These are phyloP conservation scores for Citrullus mucosospermus DNA, from an alignment of 306 rosid genomes.

Conservation along the genomic window DNA sequence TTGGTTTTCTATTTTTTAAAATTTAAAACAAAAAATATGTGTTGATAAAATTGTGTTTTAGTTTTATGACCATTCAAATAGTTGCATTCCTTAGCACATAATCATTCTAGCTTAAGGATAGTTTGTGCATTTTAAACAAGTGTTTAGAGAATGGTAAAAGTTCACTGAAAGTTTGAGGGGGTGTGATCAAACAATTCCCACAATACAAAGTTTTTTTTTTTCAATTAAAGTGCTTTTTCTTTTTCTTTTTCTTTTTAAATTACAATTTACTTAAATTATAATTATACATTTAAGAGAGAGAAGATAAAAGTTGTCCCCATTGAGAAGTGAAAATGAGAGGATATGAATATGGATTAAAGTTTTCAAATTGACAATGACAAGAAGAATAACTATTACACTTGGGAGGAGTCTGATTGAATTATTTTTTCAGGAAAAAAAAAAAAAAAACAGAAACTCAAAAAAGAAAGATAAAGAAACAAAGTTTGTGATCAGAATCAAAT, in stretches of 20 bases:
- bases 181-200: too few species aligned
- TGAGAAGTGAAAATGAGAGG: not conserved
- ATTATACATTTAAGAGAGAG: not conserved
- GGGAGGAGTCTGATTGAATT: not conserved
- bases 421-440: too few species aligned
- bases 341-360: not conserved
- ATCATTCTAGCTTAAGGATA: too few species aligned
- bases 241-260: not conserved
- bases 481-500: not conserved
- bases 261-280: not conserved
- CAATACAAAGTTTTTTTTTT: too few species aligned
- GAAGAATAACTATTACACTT: not conserved
- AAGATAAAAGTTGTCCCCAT: not conserved
- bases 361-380: not conserved
- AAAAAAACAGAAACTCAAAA: slow-evolving; percentile 4
- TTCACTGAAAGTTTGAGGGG: too few species aligned
- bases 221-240: not conserved
- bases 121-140: too few species aligned
- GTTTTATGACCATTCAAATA: too few species aligned
- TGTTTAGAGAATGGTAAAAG: too few species aligned
- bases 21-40: too few species aligned
- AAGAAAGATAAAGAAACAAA: not conserved
- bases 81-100: too few species aligned
- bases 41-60: too few species aligned
- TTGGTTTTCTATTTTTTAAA: too few species aligned